Base-by-base conservation (phyloP, 371 early-diverging fungal species). In the Basidiobolus meristosporus region DNA sequence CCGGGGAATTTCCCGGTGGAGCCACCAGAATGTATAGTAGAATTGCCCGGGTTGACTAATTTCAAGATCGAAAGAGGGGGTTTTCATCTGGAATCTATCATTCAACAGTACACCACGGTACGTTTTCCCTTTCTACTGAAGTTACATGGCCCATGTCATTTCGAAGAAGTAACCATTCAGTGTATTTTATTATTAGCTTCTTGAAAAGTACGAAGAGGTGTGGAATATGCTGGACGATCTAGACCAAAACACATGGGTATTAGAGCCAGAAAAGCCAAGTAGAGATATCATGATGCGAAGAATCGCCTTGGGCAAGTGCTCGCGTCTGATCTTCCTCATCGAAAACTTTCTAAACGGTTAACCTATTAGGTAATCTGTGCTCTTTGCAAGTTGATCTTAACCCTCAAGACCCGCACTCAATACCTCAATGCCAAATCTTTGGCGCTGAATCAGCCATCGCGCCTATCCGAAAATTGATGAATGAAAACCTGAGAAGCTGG, bases 201-300 rank as follows among this genome's bases (percentile, higher is more conserved):
- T 60, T 7, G 36, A 46, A 6, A 43, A 50, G 35, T 52, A 52
- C 19, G 50, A 57, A 5, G 31, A 36, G 1, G 26, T 58, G 15
- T 63, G 60, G 36, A 36, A 50, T 18, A 44, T 52, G 22, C 33
- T 66, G 45, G 64, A 66, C 40, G 59, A 63, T 33, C 18, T 66
- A 28, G 67, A 66, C 38, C 15, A 26, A 1, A 33, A 61, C 21
- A 51, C 55, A 28, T 51, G 55, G 19, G 50, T 66, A 4, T 34
- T 66, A 2, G 66, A 63, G 30, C 66, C 63, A 11, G 58, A 54
- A 1, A 42, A 45, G 1, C 63, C 63, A 12, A 53, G 20, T 2
- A 31, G 59, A 31, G 40, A 41, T 21, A 58, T 63, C 15, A 16
- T 43, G 17, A 54, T 50, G 46, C 58, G 66, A 15, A 47, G 58